These are phyloP conservation scores for Colletotrichum sp. DNA, from an alignment of 2,329 filamentous ascomycete genomes.

Conservation along the genomic window DNA sequence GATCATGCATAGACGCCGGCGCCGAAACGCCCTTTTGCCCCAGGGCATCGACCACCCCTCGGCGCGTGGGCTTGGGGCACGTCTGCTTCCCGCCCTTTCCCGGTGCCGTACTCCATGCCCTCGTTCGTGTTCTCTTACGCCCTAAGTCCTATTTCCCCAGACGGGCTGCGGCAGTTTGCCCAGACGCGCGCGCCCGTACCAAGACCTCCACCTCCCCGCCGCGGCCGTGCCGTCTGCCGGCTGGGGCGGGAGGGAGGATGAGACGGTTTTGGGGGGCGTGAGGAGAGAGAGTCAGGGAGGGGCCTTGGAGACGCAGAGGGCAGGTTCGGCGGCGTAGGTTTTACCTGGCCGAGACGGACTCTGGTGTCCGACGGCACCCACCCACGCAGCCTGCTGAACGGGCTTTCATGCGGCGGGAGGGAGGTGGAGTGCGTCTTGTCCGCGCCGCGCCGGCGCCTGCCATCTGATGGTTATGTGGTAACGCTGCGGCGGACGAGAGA, in stretches of 20 bases:
- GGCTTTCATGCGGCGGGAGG: background rate
- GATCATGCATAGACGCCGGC: background rate
- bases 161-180: background rate
- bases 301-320: background rate
- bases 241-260: background rate
- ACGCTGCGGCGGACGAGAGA: background rate
- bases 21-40: background rate
- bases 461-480: background rate
- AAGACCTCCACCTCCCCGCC: background rate
- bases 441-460: background rate
- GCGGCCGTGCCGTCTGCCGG: background rate
- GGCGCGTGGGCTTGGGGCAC: background rate
- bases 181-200: background rate
- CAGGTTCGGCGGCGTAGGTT: background rate
- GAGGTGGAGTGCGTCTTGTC: background rate
- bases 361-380: background rate
- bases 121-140: background rate
- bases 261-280: background rate
- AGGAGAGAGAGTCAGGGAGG: background rate
- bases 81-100: background rate
- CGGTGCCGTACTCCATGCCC: background rate
- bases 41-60: background rate
- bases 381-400: background rate
- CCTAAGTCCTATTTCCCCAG: background rate
- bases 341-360: background rate